A percentile compares a stretch with the other conserved stretches of the same genome.
phyloP scores from a whole-genome alignment of 2,329 filamentous ascomycete genomes.

The Diaporthe sp. region DNA sequence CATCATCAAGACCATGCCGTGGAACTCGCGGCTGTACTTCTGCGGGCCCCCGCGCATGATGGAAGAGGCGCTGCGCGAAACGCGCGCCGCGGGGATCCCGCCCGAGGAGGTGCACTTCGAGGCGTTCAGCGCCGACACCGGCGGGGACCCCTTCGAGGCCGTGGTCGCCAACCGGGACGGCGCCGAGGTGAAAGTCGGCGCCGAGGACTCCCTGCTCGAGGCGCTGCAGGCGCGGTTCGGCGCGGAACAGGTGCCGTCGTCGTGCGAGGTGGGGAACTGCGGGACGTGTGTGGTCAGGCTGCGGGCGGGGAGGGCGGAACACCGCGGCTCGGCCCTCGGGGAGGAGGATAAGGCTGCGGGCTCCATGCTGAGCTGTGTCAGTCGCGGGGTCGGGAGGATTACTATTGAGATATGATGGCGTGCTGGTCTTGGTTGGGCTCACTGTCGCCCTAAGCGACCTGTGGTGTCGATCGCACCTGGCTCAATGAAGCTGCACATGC shows the following conservation, averaged over 20 bases:
- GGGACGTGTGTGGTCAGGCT: conserved; percentile 63
- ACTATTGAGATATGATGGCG: conserved; percentile 58
- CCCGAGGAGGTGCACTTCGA: conserved; percentile 71
- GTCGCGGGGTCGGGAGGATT: conserved; percentile 63
- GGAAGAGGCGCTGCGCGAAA: conserved; percentile 59
- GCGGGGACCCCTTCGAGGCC: conserved; percentile 71
- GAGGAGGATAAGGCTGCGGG: conserved; percentile 56
- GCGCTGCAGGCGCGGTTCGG: conserved; percentile 58
- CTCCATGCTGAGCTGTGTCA: conserved; percentile 65
- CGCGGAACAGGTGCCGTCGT: conserved; percentile 56
- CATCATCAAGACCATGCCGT: conserved; percentile 60
- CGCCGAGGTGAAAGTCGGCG: conserved; percentile 58
- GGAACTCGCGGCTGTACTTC: conserved; percentile 71
- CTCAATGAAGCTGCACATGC: not conserved
- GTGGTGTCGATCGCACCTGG: not conserved
- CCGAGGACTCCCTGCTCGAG: conserved; percentile 64
- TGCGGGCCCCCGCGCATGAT: conserved; percentile 72
- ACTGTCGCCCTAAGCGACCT: not conserved
- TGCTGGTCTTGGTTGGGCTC: not conserved
- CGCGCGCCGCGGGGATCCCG: conserved; percentile 56
- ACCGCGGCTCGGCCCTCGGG: conserved; percentile 61
- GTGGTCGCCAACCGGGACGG: conserved; percentile 58
- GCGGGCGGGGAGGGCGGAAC: conserved; percentile 58
- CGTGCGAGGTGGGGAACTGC: conserved; percentile 68
- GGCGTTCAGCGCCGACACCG: conserved; percentile 65